phyloP scores from a whole-genome alignment of 1,284 basidiomycete species.

The Ceraceosorus guamensis region DNA sequence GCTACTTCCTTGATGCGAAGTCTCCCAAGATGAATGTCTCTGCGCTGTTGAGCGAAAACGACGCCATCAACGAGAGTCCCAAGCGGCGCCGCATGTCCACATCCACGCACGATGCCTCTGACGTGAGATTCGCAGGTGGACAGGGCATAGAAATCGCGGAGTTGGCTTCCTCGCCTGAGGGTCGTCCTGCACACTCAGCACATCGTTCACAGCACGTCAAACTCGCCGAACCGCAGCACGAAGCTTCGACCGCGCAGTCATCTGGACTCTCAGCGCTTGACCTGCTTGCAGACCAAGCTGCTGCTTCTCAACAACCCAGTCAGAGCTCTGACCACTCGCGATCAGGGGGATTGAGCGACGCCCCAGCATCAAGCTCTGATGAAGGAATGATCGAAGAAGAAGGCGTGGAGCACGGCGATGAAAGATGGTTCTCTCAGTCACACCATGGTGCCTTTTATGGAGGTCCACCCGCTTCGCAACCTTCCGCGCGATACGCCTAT shows the following conservation, averaged over 20 bases:
- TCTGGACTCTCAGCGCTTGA: conserved; percentile 40
- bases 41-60: not conserved
- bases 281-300: conserved; percentile 47
- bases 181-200: not conserved
- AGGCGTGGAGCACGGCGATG: no score
- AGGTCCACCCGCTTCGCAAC: no score
- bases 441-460: no score
- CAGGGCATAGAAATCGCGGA: not conserved
- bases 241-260: not conserved
- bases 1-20: not conserved
- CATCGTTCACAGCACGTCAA: not conserved
- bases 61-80: conserved; percentile 27
- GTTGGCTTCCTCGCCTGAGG: no score
- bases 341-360: conserved; percentile 7
- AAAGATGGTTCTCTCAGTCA: no score
- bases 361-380: not conserved
- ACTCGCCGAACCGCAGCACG: not conserved
- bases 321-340: conserved; percentile 33
- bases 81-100: conserved; percentile 39
- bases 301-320: conserved; percentile 38
- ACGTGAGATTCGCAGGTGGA: not conserved
- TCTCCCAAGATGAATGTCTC: not conserved
- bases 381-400: conserved; percentile 2
- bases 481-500: not conserved
- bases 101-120: conserved; percentile 14